Evolutionary conservation across 106 monocot species (phyloP), one percentile per base, ranked within the genome.

Genomic region (Platanthera guangdongensis): DNA sequence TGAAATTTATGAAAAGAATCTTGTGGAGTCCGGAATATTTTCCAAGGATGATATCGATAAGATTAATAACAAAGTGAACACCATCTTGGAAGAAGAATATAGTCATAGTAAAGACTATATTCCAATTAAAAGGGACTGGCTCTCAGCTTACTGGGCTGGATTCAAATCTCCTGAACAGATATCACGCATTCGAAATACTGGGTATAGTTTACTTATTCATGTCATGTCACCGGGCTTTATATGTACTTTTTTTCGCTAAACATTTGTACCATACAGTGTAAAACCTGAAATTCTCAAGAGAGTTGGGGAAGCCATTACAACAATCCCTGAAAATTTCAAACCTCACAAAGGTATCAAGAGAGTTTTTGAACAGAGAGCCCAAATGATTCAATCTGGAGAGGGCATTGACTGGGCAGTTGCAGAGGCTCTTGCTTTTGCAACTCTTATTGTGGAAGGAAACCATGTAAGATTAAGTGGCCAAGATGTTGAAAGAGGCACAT

Each of bases 401-500:
- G 92, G 92, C 25, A 90, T 93, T 48, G 92, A 93, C 65, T 93
- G 92, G 92, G 92, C 92, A 15, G 57, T 90, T 25, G 89, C 59
- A 7, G 92, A 93, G 51, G 92, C 92, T 57, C 92, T 93, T 82
- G 90, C 90, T 57, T 93, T 93, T 80, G 92, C 85, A 3, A 93
- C 92, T 9, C 89, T 93, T 78, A 49, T 93, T 19, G 79, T 86
- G 13, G 92, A 93, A 82, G 87, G 90, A 8, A 90, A 90, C 67
- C 92, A 93, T 82, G 92, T 93, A 2, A 82, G 92, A 72, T 80
- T 93, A 71, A 90, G 92, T 75, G 92, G 92, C 3, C 92, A 92
- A 52, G 92, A 92, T 84, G 92, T 92, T 79, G 92, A 92, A 83
- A 92, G 92, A 80, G 92, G 92, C 5, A 93, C 92, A 48, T 93